These are phyloP conservation scores for Theileria sp. DNA, from an alignment of 169 alveolate species.

Conservation along the genomic window DNA sequence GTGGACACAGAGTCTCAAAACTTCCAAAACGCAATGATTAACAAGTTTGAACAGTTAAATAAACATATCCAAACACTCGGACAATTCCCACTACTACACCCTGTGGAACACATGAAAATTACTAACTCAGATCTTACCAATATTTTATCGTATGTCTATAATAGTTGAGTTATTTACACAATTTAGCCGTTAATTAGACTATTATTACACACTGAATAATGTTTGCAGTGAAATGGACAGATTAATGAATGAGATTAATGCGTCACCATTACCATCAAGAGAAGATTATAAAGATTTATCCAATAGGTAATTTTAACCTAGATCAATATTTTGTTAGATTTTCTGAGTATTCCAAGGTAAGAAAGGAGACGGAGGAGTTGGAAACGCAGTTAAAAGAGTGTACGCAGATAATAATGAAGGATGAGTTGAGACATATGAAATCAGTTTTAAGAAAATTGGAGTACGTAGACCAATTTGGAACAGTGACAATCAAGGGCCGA, in stretches of 20 bases:
- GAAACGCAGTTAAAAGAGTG: slow-evolving; percentile 26
- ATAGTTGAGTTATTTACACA: too few species aligned
- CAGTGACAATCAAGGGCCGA: slow-evolving; percentile 93
- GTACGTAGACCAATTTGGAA: slow-evolving; percentile 86
- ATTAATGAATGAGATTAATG: slow-evolving; percentile 31
- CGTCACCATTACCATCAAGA: slow-evolving; percentile 32
- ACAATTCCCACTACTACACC: slow-evolving; percentile 84
- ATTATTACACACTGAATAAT: not conserved
- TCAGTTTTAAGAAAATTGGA: slow-evolving; percentile 90
- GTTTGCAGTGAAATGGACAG: slow-evolving; percentile 24
- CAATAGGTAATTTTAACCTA: not conserved
- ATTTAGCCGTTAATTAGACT: too few species aligned
- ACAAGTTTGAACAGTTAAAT: slow-evolving; percentile 36
- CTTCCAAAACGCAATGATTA: slow-evolving; percentile 41
- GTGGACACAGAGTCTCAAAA: slow-evolving; percentile 21
- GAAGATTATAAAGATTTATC: slow-evolving; percentile 25
- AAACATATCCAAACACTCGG: slow-evolving; percentile 44
- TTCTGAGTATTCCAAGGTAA: slow-evolving; percentile 33
- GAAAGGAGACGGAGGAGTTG: slow-evolving; percentile 38
- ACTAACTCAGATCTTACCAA: slow-evolving; percentile 71
- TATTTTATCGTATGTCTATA: slow-evolving; percentile 44
- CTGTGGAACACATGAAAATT: slow-evolving; percentile 90
- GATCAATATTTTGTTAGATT: not conserved
- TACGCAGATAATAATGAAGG: slow-evolving; percentile 58
- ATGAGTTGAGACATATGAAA: slow-evolving; percentile 90